Conservation (phyloP, 2,329 filamentous ascomycete genomes). For the Coniella vitis region DNA sequence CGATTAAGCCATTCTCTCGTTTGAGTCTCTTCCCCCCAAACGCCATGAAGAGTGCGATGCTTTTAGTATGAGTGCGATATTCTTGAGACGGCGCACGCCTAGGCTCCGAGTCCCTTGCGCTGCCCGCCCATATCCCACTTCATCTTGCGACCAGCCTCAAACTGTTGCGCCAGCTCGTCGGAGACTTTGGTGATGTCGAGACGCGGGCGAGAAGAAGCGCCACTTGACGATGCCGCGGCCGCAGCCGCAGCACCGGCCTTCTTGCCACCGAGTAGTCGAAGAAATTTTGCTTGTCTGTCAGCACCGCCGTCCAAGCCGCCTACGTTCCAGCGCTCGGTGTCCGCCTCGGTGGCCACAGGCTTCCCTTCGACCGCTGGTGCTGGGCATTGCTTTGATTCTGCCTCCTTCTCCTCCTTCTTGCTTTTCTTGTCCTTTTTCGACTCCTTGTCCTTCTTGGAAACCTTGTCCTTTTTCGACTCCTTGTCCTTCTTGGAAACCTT, state of each 20-base stretch:
- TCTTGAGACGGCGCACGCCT: conserved; percentile 12
- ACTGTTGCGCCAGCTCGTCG: conserved; percentile 50
- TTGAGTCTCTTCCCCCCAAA: background rate
- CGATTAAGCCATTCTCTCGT: background rate
- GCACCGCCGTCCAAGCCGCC: conserved; percentile 42
- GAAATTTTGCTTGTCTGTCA: conserved; percentile 48
- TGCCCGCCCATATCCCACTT: conserved; percentile 46
- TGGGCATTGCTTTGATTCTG: conserved; percentile 16
- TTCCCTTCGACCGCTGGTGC: conserved; percentile 2
- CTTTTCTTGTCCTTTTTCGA: conserved; percentile 24
- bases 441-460: conserved; percentile 24
- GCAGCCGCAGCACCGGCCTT: conserved; percentile 30
- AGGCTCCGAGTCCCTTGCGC: conserved; percentile 47
- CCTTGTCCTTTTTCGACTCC: conserved; percentile 24
- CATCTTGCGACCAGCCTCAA: conserved; percentile 48
- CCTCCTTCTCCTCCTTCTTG: conserved; percentile 18
- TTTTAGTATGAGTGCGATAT: background rate
- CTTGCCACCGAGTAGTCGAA: conserved; percentile 48
- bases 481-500: conserved; percentile 26
- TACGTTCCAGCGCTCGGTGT: conserved; percentile 46
- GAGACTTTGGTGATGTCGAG: conserved; percentile 35
- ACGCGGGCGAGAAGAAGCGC: conserved; percentile 21
- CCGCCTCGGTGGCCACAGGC: conserved; percentile 19
- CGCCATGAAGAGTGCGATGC: background rate
- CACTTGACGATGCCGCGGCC: background rate